A percentile compares a stretch with the other conserved stretches of the same genome.
phyloP scores from a whole-genome alignment of 2,329 filamentous ascomycete species.

The Piedraia hortae region DNA sequence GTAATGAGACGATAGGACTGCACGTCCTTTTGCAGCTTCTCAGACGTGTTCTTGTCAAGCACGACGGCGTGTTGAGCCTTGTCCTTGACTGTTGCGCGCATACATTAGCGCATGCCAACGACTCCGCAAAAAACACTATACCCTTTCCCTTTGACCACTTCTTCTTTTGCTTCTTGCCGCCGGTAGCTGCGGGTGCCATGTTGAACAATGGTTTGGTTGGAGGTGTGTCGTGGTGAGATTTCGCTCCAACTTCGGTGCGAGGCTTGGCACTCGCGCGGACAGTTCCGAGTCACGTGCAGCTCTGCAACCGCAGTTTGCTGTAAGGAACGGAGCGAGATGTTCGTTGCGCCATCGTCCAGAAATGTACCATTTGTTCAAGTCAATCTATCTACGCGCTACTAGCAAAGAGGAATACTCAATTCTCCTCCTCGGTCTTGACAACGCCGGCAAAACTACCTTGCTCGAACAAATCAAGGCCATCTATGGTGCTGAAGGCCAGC shows the following conservation, averaged over 20 bases:
- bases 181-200: slow-evolving; percentile 2
- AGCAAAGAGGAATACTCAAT: slow-evolving; percentile 99
- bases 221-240: neutral
- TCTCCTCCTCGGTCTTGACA: slow-evolving; percentile 87
- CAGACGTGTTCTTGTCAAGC: slow-evolving; percentile 89
- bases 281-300: too few relatives aligned
- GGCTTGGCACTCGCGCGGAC: neutral
- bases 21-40: slow-evolving; percentile 99
- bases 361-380: slow-evolving; percentile 94
- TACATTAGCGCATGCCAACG: slow-evolving; percentile 1
- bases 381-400: slow-evolving; percentile 78
- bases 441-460: slow-evolving; percentile 93
- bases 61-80: slow-evolving; percentile 99
- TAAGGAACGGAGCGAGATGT: too few relatives aligned
- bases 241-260: neutral
- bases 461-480: slow-evolving; percentile 87
- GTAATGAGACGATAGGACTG: slow-evolving; percentile 99
- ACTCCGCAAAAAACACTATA: slow-evolving; percentile 1
- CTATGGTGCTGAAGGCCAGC: slow-evolving; percentile 36
- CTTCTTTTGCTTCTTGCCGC: slow-evolving; percentile 56
- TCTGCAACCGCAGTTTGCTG: too few relatives aligned
- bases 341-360: slow-evolving; percentile 2
- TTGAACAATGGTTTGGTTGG: too few relatives aligned
- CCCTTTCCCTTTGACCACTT: slow-evolving; percentile 37
- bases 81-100: slow-evolving; percentile 48